Evolutionary conservation across 768 basidiomycete genomes (phyloP).

Genomic region (Rickenella mellea): DNA sequence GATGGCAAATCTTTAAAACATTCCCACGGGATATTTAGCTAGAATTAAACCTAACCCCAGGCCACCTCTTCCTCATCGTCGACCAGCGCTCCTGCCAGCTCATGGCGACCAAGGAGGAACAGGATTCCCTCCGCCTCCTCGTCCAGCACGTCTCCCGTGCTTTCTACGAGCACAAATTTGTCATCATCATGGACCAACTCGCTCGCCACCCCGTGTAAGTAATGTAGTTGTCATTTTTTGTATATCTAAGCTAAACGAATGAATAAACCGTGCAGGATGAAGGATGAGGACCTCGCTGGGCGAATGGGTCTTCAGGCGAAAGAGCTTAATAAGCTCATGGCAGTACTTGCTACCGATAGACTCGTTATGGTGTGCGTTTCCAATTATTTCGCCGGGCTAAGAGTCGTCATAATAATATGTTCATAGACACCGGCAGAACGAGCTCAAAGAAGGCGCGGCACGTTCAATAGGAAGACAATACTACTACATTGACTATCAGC

Average conservation of each 20-base stretch:
- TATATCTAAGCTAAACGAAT: slow-evolving; percentile 8
- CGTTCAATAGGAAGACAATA: slow-evolving; percentile 85
- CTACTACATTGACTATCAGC: slow-evolving; percentile 93
- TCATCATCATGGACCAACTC: slow-evolving; percentile 90
- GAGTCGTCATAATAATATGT: not conserved
- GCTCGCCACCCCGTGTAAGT: slow-evolving; percentile 92
- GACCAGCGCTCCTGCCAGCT: not conserved
- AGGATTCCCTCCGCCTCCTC: slow-evolving; percentile 74
- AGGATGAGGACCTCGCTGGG: slow-evolving; percentile 90
- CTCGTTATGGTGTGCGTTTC: slow-evolving; percentile 64
- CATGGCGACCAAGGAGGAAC: slow-evolving; percentile 70
- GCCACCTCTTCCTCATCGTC: too few relatives aligned
- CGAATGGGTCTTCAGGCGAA: slow-evolving; percentile 84
- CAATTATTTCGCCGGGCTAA: not conserved
- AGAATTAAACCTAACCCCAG: too few relatives aligned
- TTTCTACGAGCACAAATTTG: slow-evolving; percentile 90
- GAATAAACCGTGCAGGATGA: slow-evolving; percentile 53
- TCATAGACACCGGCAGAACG: slow-evolving; percentile 77
- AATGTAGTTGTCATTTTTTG: slow-evolving; percentile 18
- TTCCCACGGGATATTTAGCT: too few relatives aligned
- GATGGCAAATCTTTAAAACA: too few relatives aligned
- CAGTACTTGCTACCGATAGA: slow-evolving; percentile 67
- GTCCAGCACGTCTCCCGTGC: slow-evolving; percentile 89
- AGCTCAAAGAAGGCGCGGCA: slow-evolving; percentile 83
- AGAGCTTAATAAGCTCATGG: slow-evolving; percentile 84